These are phyloP conservation scores for Paramicrosporidium saccamoebae DNA, from an alignment of 371 early-diverging fungal genomes.

Conservation along the genomic window DNA sequence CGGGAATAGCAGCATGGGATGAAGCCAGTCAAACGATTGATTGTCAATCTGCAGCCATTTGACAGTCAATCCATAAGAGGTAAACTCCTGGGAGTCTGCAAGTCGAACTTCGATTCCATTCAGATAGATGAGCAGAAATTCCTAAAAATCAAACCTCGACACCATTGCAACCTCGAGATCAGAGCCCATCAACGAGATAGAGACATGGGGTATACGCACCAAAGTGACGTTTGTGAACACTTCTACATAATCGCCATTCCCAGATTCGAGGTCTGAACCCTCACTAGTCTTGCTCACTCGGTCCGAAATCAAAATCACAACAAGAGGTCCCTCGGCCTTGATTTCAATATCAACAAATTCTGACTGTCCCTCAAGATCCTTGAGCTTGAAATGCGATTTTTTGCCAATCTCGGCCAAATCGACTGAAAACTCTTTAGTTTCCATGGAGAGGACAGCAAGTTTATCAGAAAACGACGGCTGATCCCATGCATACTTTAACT, in stretches of 20 bases:
- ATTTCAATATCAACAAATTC: too few relatives aligned
- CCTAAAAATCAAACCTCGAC: constrained; percentile 13
- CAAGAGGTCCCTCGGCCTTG: too few relatives aligned
- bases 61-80: constrained; percentile 27
- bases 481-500: constrained; percentile 94
- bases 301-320: too few relatives aligned
- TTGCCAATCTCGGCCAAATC: constrained; percentile 66
- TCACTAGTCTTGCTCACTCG: too few relatives aligned
- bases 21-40: constrained; percentile 40
- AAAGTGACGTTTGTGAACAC: too few relatives aligned
- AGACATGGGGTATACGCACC: too few relatives aligned
- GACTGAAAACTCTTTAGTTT: constrained; percentile 31
- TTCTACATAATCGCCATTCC: too few relatives aligned
- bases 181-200: too few relatives aligned
- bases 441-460: constrained; percentile 23
- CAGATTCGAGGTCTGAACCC: too few relatives aligned
- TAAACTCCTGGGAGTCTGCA: constrained; percentile 32
- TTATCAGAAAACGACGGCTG: constrained; percentile 41
- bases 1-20: constrained; percentile 67
- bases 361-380: too few relatives aligned
- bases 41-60: constrained; percentile 86
- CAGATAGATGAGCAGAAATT: constrained; percentile 46
- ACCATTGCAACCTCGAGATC: too few relatives aligned
- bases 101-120: constrained; percentile 28
- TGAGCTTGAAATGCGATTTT: too few relatives aligned